phyloP scores from a whole-genome alignment of 768 basidiomycete species.

The Coprinopsis cinerea region DNA sequence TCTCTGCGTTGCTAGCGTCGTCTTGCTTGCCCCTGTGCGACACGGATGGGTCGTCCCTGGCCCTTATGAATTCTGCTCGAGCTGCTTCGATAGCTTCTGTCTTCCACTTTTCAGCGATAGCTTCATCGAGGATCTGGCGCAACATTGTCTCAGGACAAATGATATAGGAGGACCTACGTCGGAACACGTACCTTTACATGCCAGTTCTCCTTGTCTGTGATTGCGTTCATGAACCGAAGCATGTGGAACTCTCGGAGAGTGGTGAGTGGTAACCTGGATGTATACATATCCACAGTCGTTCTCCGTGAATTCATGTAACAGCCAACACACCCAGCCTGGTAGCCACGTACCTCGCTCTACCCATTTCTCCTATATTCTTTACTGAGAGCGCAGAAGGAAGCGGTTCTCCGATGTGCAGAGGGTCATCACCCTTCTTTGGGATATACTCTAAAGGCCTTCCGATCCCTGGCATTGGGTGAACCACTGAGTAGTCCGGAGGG shows the following conservation, averaged over 20 bases:
- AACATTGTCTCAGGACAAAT: no score
- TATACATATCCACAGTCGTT: neutral
- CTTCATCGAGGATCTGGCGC: slow-evolving; percentile 14
- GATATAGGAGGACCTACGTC: neutral
- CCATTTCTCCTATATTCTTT: neutral
- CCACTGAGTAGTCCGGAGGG: slow-evolving; percentile 7
- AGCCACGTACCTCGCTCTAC: neutral
- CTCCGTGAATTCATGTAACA: neutral
- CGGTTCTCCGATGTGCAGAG: slow-evolving; percentile 4
- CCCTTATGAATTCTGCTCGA: neutral
- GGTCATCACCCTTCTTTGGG: neutral
- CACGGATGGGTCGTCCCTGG: neutral
- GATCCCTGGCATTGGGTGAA: slow-evolving; percentile 6
- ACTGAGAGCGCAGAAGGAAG: slow-evolving; percentile 2
- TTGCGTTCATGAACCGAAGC: slow-evolving; percentile 29
- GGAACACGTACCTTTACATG: slow-evolving; percentile 21
- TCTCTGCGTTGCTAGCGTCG: neutral
- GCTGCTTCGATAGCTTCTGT: slow-evolving; percentile 8
- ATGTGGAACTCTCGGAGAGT: slow-evolving; percentile 28
- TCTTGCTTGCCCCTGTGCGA: neutral
- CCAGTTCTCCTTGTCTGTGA: slow-evolving; percentile 31
- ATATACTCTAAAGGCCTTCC: slow-evolving; percentile 5
- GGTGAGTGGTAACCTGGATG: slow-evolving; percentile 17
- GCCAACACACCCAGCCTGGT: no score
- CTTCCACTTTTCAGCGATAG: slow-evolving; percentile 15